phyloP scores from a whole-genome alignment of 495 filamentous ascomycete genomes.

The Penicillium subrubescens region DNA sequence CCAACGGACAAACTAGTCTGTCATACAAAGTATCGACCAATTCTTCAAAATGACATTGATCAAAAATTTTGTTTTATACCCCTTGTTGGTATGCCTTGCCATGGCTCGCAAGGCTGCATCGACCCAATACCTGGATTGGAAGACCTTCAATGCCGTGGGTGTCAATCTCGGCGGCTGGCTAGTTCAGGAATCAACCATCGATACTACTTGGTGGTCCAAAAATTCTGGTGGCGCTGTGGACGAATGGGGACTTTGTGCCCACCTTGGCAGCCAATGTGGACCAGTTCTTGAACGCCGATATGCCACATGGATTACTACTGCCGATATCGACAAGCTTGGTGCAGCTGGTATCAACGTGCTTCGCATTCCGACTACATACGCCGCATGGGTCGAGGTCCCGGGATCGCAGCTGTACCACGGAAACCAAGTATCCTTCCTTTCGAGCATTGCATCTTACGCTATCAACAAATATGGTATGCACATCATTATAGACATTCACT shows the following conservation, averaged over 20 bases:
- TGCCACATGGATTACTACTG: conserved; percentile 1
- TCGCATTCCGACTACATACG: neutral
- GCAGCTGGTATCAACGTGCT: neutral
- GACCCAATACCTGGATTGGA: conserved; percentile 11
- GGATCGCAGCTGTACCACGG: too few relatives aligned
- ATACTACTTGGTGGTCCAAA: neutral
- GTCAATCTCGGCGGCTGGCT: neutral
- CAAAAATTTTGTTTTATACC: too few relatives aligned
- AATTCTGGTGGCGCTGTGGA: neutral
- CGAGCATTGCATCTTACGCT: too few relatives aligned
- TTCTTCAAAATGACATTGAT: too few relatives aligned
- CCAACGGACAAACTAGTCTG: too few relatives aligned
- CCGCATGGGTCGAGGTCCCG: too few relatives aligned
- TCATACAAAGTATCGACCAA: too few relatives aligned
- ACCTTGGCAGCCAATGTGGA: conserved; percentile 1
- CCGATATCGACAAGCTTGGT: neutral
- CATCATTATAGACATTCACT: too few relatives aligned
- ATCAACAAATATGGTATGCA: too few relatives aligned
- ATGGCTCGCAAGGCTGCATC: too few relatives aligned
- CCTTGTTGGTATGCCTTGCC: too few relatives aligned
- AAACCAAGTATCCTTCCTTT: too few relatives aligned
- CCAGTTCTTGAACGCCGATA: neutral
- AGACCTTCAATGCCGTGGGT: neutral
- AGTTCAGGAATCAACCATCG: neutral
- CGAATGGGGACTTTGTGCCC: neutral